Evolutionary conservation across 768 basidiomycete species (phyloP), one percentile per base, ranked within the genome.

Genomic region (Paxillus rubicundulus): DNA sequence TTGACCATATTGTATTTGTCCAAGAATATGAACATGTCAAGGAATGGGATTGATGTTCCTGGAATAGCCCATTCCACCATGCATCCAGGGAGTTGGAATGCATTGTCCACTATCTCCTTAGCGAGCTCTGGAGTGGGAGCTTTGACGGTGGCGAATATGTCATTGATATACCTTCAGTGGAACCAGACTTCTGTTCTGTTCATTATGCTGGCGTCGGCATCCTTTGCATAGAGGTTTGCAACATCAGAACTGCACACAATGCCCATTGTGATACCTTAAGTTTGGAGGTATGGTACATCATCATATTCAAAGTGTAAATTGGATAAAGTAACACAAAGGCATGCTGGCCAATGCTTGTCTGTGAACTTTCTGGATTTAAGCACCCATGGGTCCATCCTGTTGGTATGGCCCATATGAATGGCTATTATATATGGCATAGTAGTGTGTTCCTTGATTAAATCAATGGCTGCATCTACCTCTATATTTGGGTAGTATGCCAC

Each of bases 111-210:
- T 2, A 51, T 47, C 12, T 53, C 34, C 27, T 36, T 24, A 1
- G 28, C 18, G 0, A 24, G 24, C 24, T 5, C 4, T 24, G 24
- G 55, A 34, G 20, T 16, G 5, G 9, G 52, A 53, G 24, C 24
- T 41, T 42, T 30, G 5, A 60, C 49, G 12, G 58, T 6, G 0
- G 18, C 43, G 10, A 59, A 49, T 9, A 53, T 4, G 32, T 61
- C 51, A 24, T 61, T 55, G 8, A 61, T 57, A 40, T 46, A 61
- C 13, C 60, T n/a, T 13, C 43, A n/a, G n/a, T n/a, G n/a, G n/a
- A n/a, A n/a, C n/a, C n/a, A n/a, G n/a, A n/a, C n/a, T n/a, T n/a
- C n/a, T n/a, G n/a, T n/a, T n/a, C n/a, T n/a, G n/a, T n/a, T n/a
- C n/a, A n/a, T n/a, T n/a, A n/a, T n/a, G n/a, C n/a, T n/a, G n/a